phyloP scores from a whole-genome alignment of 2,329 filamentous ascomycete species.

The Penicillium sp. region DNA sequence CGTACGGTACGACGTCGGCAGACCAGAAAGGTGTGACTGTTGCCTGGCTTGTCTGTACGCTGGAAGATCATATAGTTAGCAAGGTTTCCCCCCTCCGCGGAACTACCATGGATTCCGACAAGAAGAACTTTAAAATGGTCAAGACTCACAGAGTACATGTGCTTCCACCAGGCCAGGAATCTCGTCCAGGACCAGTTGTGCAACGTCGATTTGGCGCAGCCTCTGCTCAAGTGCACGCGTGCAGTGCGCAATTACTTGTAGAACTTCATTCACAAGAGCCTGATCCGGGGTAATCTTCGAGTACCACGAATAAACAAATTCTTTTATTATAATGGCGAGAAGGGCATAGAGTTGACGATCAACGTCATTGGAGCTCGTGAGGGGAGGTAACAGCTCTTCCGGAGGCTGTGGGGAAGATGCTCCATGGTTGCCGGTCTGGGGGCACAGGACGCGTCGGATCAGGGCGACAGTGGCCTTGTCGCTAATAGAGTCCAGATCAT shows the following conservation, averaged over 20 bases:
- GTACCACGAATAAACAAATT: constrained; percentile 92
- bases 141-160: constrained; percentile 63
- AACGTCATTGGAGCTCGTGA: constrained; percentile 89
- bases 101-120: constrained; percentile 9
- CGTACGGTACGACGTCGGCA: constrained; percentile 55
- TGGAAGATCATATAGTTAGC: constrained; percentile 33
- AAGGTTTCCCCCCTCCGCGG: constrained; percentile 17
- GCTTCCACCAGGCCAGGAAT: constrained; percentile 70
- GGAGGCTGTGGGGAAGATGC: constrained; percentile 56
- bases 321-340: constrained; percentile 77
- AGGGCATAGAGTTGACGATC: constrained; percentile 89
- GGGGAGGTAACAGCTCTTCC: constrained; percentile 72
- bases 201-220: constrained; percentile 70
- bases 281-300: constrained; percentile 83
- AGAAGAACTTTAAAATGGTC: constrained; percentile 3
- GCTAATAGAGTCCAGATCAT: constrained; percentile 47
- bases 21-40: constrained; percentile 49
- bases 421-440: constrained; percentile 46
- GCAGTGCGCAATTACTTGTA: constrained; percentile 86
- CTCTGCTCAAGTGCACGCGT: constrained; percentile 81
- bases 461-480: constrained; percentile 72
- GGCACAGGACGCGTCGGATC: constrained; percentile 74
- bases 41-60: constrained; percentile 64
- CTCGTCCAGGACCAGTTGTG: constrained; percentile 76
- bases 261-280: constrained; percentile 73